Conservation (phyloP, 192 early-diverging fungal genomes). For the Geranomyces michiganensis region DNA sequence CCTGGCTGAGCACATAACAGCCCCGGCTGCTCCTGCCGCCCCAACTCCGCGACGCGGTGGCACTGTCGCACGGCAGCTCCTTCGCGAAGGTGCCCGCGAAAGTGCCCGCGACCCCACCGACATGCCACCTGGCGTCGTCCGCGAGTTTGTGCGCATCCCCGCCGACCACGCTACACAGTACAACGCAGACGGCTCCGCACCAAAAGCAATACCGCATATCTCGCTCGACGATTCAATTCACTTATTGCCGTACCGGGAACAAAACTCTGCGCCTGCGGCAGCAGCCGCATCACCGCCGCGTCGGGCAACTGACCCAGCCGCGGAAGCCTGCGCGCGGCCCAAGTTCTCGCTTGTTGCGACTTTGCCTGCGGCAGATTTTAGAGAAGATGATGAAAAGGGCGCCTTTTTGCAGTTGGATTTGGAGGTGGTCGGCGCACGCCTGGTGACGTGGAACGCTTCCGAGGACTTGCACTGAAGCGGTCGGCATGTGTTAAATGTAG, state of each 20-base stretch:
- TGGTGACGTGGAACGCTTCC: conserved; percentile 41
- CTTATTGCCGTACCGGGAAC: conserved; percentile 9
- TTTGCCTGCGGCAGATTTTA: conserved; percentile 19
- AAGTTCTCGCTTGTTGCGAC: conserved; percentile 27
- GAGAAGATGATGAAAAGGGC: conserved; percentile 32
- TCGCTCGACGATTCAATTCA: conserved; percentile 22
- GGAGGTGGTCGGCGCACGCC: conserved; percentile 66
- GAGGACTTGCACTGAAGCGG: too few species aligned
- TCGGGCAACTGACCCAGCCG: not conserved
- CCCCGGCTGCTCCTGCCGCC: not conserved
- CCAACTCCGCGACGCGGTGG: conserved; percentile 2
- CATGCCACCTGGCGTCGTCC: conserved; percentile 1
- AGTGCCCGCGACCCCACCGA: not conserved
- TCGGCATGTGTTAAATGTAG: too few species aligned
- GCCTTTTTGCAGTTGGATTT: conserved; percentile 72
- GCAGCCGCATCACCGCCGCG: not conserved
- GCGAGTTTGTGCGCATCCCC: not conserved
- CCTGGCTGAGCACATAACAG: not conserved
- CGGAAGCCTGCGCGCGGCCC: not conserved
- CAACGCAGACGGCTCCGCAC: conserved; percentile 8
- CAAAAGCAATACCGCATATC: conserved; percentile 14
- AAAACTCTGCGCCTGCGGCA: not conserved
- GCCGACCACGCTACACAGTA: conserved; percentile 11
- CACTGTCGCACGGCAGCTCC: not conserved
- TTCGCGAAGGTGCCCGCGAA: not conserved